Percentiles rank a stretch among this genome's conserved stretches.
These are phyloP conservation scores for Farysia itapuensis DNA, from an alignment of 1,284 basidiomycete species.

Conservation along the genomic window DNA sequence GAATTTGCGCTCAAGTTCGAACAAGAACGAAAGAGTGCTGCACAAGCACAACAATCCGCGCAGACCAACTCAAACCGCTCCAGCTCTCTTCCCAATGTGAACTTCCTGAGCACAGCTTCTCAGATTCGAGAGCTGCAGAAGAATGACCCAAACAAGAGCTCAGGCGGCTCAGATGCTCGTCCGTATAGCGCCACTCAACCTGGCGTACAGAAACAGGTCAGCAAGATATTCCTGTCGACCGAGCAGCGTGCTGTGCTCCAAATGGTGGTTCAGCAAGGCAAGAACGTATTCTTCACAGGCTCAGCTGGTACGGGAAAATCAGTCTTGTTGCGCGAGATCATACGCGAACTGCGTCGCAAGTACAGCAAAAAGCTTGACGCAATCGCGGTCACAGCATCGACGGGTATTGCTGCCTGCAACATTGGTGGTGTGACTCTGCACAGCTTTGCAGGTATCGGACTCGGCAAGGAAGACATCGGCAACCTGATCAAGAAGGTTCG, in stretches of 20 bases:
- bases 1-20: no score
- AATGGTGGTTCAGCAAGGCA: slow-evolving; percentile 52
- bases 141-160: no score
- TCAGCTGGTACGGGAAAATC: slow-evolving; percentile 94
- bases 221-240: slow-evolving; percentile 42
- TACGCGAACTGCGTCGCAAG: slow-evolving; percentile 67
- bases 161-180: no score
- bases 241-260: slow-evolving; percentile 55
- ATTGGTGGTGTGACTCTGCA: slow-evolving; percentile 91
- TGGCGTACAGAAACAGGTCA: no score
- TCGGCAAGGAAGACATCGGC: slow-evolving; percentile 73
- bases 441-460: slow-evolving; percentile 84
- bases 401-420: slow-evolving; percentile 87
- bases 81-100: slow-evolving; percentile 3
- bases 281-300: slow-evolving; percentile 94
- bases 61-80: no score
- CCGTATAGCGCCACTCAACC: no score
- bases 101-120: slow-evolving; percentile 29
- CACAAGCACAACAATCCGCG: no score
- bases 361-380: slow-evolving; percentile 64
- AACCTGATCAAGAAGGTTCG: slow-evolving; percentile 69
- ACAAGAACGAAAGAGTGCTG: no score
- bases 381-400: slow-evolving; percentile 83
- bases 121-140: slow-evolving; percentile 21
- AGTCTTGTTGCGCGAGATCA: slow-evolving; percentile 86